phyloP scores from a whole-genome alignment of 2,329 filamentous ascomycete species.

The Trichoderma sp. region DNA sequence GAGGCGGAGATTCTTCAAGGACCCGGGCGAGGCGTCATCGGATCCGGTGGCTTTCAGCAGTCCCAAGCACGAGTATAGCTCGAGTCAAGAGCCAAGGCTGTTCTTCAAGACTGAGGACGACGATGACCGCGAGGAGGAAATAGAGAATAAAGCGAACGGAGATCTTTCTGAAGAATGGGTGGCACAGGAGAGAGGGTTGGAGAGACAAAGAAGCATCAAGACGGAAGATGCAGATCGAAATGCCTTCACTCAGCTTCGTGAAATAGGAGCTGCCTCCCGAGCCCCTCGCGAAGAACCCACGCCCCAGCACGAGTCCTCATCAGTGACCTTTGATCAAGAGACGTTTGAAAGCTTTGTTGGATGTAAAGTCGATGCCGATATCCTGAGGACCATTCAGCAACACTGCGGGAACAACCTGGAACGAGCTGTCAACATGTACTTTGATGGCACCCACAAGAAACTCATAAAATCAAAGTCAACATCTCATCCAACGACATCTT shows the following conservation, averaged over 20 bases:
- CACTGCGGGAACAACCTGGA: conserved; percentile 61
- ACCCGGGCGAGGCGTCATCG: conserved; percentile 37
- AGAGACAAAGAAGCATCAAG: conserved; percentile 21
- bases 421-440: conserved; percentile 68
- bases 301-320: conserved; percentile 27
- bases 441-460: conserved; percentile 67
- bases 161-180: neutral
- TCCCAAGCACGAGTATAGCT: conserved; percentile 30
- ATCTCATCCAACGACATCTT: conserved; percentile 19
- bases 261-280: conserved; percentile 24
- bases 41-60: conserved; percentile 31
- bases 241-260: conserved; percentile 25
- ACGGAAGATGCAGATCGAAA: conserved; percentile 28
- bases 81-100: conserved; percentile 31
- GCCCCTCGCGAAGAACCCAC: neutral
- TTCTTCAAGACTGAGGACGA: conserved; percentile 33
- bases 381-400: conserved; percentile 53
- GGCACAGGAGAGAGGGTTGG: neutral
- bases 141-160: neutral
- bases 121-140: neutral
- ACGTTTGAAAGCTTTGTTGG: conserved; percentile 63
- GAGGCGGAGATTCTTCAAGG: conserved; percentile 44
- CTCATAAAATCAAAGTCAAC: conserved; percentile 38
- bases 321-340: conserved; percentile 55
- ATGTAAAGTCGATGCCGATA: conserved; percentile 52